phyloP scores from a whole-genome alignment of 768 basidiomycete species.

The Strobilomyces echinocephalus region DNA sequence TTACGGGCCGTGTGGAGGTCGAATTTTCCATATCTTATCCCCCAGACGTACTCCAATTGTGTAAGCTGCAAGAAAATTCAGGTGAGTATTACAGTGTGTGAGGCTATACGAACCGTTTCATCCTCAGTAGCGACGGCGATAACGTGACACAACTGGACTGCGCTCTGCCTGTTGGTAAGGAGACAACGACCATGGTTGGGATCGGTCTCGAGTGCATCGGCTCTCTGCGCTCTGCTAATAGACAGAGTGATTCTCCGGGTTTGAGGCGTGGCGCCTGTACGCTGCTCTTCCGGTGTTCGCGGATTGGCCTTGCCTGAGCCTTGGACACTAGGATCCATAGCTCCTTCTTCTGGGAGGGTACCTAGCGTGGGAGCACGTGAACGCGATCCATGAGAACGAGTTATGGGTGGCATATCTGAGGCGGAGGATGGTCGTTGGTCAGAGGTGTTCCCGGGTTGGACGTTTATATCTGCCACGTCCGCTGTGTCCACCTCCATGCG shows the following conservation, averaged over 20 bases:
- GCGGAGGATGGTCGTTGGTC: no score
- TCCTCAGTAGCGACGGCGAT: not conserved
- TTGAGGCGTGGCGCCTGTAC: no score
- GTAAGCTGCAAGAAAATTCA: not conserved
- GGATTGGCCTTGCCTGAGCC: no score
- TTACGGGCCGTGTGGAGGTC: not conserved
- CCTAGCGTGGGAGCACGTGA: no score
- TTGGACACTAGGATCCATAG: no score
- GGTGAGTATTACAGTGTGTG: not conserved
- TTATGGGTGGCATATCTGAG: no score
- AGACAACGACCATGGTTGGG: not conserved
- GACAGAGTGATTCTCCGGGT: no score
- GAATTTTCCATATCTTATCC: not conserved
- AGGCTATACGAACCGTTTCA: not conserved
- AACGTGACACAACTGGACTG: not conserved
- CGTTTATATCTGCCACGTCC: not conserved
- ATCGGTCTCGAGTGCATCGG: not conserved
- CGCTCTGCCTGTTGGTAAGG: not conserved
- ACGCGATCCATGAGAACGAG: no score
- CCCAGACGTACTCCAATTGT: not conserved
- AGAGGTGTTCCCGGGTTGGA: not conserved
- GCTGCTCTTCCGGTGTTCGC: no score
- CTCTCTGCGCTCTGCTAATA: no score
- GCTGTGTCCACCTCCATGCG: not conserved
- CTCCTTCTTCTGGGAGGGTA: no score